Evolutionary conservation across 1,284 basidiomycete genomes (phyloP).

Genomic region (Ustilago cynodontis): DNA sequence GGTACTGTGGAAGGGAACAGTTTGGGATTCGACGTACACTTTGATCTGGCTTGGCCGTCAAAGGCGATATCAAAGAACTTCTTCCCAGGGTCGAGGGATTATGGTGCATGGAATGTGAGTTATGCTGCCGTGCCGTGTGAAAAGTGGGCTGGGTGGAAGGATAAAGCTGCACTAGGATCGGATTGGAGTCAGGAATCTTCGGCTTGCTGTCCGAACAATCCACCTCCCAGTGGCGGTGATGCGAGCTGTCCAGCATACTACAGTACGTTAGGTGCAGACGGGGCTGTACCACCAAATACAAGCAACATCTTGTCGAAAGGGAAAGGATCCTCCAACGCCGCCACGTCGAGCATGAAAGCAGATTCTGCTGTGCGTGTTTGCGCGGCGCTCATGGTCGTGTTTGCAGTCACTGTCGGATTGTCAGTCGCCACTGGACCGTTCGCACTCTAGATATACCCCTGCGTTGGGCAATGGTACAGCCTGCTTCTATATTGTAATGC

Average conservation of each 20-base stretch:
- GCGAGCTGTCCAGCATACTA: slow-evolving; percentile 48
- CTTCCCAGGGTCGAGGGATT: slow-evolving; percentile 58
- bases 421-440: slow-evolving; percentile 12
- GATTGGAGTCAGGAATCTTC: slow-evolving; percentile 56
- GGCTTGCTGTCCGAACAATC: slow-evolving; percentile 57
- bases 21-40: slow-evolving; percentile 56
- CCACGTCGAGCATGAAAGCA: background rate
- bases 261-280: slow-evolving; percentile 28
- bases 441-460: slow-evolving; percentile 15
- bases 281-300: slow-evolving; percentile 40
- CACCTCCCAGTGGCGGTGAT: slow-evolving; percentile 35
- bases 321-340: slow-evolving; percentile 30
- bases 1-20: slow-evolving; percentile 41
- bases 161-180: slow-evolving; percentile 49
- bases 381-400: background rate
- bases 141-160: slow-evolving; percentile 52
- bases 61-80: slow-evolving; percentile 47
- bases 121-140: slow-evolving; percentile 54
- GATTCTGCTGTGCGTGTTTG: slow-evolving; percentile 1
- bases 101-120: slow-evolving; percentile 59
- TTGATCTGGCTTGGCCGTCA: slow-evolving; percentile 63
- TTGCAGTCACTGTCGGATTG: background rate
- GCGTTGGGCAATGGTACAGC: background rate
- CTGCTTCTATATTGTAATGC: background rate
- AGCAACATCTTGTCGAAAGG: slow-evolving; percentile 52